These are phyloP conservation scores for Coemansia sp. DNA, from an alignment of 192 early-diverging fungal species.

Conservation along the genomic window DNA sequence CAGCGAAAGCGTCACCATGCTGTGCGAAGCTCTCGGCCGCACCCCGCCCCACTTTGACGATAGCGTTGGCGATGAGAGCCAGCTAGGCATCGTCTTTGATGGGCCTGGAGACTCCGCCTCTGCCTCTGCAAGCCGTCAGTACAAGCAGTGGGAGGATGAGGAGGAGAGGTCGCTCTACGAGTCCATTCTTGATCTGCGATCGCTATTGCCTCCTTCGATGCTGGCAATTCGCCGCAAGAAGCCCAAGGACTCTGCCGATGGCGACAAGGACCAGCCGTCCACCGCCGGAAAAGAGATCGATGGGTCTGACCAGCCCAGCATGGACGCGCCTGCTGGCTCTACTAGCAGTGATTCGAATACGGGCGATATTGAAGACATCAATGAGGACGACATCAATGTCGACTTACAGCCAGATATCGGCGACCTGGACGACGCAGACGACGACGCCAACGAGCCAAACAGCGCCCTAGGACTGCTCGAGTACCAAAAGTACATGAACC, in stretches of 20 bases:
- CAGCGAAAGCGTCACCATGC: constrained; percentile 39
- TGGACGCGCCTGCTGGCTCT: not conserved
- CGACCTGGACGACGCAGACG: constrained; percentile 31
- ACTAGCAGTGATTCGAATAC: not conserved
- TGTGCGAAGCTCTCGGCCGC: constrained; percentile 73
- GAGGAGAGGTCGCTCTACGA: constrained; percentile 92
- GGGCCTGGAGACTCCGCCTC: constrained; percentile 16
- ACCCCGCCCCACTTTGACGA: constrained; percentile 82
- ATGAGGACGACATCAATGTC: constrained; percentile 27
- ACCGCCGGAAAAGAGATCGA: not conserved
- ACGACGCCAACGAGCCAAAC: constrained; percentile 18
- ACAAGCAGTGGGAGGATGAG: constrained; percentile 87
- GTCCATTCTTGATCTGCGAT: constrained; percentile 74
- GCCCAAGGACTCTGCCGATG: constrained; percentile 11
- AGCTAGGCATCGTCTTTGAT: constrained; percentile 51
- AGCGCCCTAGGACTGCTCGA: constrained; percentile 35
- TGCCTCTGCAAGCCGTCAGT: constrained; percentile 9
- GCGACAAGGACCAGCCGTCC: not conserved
- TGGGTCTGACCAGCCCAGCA: constrained; percentile 3
- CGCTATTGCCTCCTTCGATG: constrained; percentile 82
- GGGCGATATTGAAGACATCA: constrained; percentile 15
- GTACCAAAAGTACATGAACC: constrained; percentile 48
- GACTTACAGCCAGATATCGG: constrained; percentile 1
- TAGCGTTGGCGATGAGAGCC: constrained; percentile 59
- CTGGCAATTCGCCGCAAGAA: constrained; percentile 57